Conservation (phyloP, 176 grass and related monocot genomes). For the Oryza punctata region DNA sequence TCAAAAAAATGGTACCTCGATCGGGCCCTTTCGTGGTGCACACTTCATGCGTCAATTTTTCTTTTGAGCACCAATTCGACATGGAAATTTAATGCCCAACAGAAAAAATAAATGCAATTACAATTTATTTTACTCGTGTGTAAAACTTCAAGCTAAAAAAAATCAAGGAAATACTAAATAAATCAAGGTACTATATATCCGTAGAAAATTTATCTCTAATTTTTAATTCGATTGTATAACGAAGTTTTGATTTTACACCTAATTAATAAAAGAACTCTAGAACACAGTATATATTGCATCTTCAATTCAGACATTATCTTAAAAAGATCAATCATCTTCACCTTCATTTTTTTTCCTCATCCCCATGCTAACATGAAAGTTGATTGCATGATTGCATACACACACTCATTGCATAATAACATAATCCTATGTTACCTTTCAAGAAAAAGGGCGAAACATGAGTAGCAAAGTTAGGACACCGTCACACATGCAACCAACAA, state of each 20-base stretch:
- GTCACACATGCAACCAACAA: not conserved
- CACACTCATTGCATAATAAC: not conserved
- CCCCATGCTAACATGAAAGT: not conserved
- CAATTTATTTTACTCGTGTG: not conserved
- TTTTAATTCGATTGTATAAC: too few relatives aligned
- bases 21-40: not conserved
- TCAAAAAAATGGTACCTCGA: not conserved
- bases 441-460: not conserved
- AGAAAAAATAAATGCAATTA: not conserved
- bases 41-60: not conserved
- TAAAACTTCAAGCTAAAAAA: not conserved
- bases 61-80: not conserved
- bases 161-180: not conserved
- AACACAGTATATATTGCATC: too few relatives aligned
- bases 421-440: not conserved
- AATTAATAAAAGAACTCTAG: too few relatives aligned
- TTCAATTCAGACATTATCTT: too few relatives aligned
- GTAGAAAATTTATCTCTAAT: too few relatives aligned
- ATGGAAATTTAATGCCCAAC: not conserved
- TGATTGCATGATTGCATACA: not conserved
- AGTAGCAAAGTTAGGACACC: conserved; percentile 7
- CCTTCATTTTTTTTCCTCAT: not conserved
- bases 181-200: too few relatives aligned
- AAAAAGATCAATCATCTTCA: not conserved
- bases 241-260: not conserved